Evolutionary conservation across 2,329 filamentous ascomycete genomes (phyloP), one percentile per base, ranked within the genome.

Genomic region (Ophiostoma ulmi): DNA sequence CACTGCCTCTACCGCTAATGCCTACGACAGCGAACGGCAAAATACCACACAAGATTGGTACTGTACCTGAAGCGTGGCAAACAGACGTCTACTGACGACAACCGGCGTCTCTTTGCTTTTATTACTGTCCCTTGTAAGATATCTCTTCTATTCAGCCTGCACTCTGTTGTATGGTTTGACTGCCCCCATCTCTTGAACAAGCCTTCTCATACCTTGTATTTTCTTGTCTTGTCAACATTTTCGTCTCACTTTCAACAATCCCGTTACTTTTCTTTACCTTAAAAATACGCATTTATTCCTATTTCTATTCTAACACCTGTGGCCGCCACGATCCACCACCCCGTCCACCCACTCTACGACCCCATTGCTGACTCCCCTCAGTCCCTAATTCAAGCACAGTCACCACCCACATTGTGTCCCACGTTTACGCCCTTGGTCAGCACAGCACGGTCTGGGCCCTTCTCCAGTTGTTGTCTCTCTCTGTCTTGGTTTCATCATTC

Each of bases 361-460:
- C 52, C 52, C 52, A 22, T 26, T 7, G 52, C 17, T 26, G 52
- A 58, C 52, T 58, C 52, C 52, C 52, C n/a, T 55, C 10, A 55
- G 52, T 26, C n/a, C 22, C 39, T 41, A 41, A 48, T 20, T 48
- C 44, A 48, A 20, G 17, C 14, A 20, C n/a, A 22, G 52, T 58
- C 6, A 17, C 26, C 55, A 26, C n/a, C n/a, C 52, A 58, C 52
- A 11, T 58, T 20, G 44, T 48, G 17, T 48, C 44, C 44, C 52
- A 58, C 52, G n/a, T 58, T 58, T 31, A 63, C 58, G 31, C 31
- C 31, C 11, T 36, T 26, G 58, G 14, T 63, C 58, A 36, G 58
- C 26, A 31, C 14, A 36, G 58, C 58, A 35, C 58, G 58, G 63
- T 65, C 63, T 65, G 63, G 63, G 35, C 63, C 63, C 17, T 65